Percentiles rank a stretch among this genome's conserved stretches.
phyloP scores from a whole-genome alignment of 2,329 filamentous ascomycete genomes.

The Xylaria sp. region DNA sequence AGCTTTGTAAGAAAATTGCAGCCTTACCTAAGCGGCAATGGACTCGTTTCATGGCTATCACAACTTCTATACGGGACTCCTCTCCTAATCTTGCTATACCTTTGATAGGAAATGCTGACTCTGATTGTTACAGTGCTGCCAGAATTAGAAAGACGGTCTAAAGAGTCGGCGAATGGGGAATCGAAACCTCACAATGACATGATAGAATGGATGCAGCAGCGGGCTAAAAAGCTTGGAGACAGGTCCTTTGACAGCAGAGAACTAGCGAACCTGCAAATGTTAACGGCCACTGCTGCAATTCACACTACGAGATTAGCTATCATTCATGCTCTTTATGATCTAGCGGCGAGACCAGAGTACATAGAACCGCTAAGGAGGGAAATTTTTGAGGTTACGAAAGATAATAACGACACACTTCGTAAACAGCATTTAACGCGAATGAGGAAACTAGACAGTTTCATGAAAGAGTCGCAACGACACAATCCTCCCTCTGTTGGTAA shows the following conservation, averaged over 20 bases:
- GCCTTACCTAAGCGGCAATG: too few relatives aligned
- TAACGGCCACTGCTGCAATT: conserved; percentile 44
- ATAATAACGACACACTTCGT: conserved; percentile 32
- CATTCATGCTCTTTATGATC: conserved; percentile 49
- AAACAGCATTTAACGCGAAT: conserved; percentile 42
- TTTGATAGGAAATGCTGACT: neutral
- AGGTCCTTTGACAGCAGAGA: conserved; percentile 37
- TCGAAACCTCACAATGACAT: conserved; percentile 33
- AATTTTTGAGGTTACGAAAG: conserved; percentile 39
- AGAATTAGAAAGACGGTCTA: conserved; percentile 34
- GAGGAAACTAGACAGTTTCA: conserved; percentile 46
- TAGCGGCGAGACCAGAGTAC: conserved; percentile 49
- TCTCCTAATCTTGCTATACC: neutral
- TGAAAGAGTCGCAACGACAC: conserved; percentile 46
- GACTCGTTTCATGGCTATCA: too few relatives aligned
- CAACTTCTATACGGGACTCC: too few relatives aligned
- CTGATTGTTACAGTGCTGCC: conserved; percentile 24
- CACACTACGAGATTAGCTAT: conserved; percentile 43
- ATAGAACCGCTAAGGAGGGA: conserved; percentile 50
- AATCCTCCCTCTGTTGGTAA: conserved; percentile 40
- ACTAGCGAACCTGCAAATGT: conserved; percentile 40
- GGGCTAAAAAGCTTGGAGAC: conserved; percentile 34
- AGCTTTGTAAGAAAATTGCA: conserved; percentile 22
- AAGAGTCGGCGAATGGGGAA: conserved; percentile 9
- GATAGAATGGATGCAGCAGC: conserved; percentile 41